Conservation (phyloP, 345 rosid species). For the Clarkia xantiana region DNA sequence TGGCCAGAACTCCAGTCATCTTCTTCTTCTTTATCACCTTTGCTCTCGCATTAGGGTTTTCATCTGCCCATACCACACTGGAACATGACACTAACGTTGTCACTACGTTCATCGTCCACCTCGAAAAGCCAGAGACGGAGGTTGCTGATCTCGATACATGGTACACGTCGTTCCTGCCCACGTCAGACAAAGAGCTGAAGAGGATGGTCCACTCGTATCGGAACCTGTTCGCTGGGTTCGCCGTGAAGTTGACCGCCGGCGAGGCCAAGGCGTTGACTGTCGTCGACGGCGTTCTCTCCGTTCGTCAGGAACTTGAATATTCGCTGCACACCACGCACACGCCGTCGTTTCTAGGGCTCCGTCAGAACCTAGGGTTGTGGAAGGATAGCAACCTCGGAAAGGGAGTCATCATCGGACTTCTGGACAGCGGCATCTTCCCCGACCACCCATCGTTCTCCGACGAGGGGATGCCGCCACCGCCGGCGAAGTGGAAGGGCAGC, state of each 20-base stretch:
- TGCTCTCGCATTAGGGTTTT: not conserved
- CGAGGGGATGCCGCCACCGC: conserved; percentile 12
- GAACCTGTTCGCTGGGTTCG: conserved; percentile 16
- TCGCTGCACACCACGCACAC: conserved; percentile 29
- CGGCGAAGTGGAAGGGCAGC: conserved; percentile 25
- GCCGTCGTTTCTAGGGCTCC: conserved; percentile 21
- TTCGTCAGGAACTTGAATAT: not conserved
- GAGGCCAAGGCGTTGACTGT: conserved; percentile 15
- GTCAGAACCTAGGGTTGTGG: conserved; percentile 10
- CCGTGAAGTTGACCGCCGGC: conserved; percentile 13
- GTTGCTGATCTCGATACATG: conserved; percentile 5
- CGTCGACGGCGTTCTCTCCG: conserved; percentile 14
- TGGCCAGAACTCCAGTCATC: too few species aligned
- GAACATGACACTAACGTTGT: not conserved
- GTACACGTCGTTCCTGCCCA: conserved; percentile 10
- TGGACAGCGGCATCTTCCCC: conserved; percentile 26
- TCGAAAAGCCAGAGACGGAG: not conserved
- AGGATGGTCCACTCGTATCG: conserved; percentile 16
- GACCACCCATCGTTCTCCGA: conserved; percentile 23
- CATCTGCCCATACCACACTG: not conserved
- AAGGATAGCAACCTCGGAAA: conserved; percentile 15
- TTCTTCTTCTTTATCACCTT: too few species aligned
- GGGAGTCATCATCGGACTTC: conserved; percentile 23
- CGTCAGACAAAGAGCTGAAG: not conserved
- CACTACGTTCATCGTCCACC: conserved; percentile 8